Conservation (phyloP, 1,284 basidiomycete species). For the Fomitopsis betulina region DNA sequence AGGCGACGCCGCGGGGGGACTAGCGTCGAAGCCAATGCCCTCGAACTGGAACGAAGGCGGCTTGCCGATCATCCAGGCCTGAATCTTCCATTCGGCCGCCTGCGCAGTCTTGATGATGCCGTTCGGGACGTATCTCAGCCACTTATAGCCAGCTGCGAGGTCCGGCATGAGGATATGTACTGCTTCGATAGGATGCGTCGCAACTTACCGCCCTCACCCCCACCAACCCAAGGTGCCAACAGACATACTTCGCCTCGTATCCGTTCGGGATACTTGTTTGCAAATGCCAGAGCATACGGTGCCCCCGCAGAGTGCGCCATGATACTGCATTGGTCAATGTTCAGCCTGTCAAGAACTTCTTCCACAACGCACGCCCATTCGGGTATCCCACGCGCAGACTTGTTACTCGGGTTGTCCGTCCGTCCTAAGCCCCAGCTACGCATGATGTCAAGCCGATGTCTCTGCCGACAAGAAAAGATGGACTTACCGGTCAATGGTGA, state of each 20-base stretch:
- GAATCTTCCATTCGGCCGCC: constrained; percentile 95
- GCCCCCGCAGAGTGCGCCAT: constrained; percentile 97
- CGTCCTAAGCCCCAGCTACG: constrained; percentile 88
- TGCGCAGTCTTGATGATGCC: constrained; percentile 92
- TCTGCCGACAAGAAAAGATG: neutral
- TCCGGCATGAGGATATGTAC: neutral
- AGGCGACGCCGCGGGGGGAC: constrained; percentile 32
- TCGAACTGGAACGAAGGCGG: constrained; percentile 78
- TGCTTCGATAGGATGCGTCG: neutral
- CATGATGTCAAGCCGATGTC: neutral
- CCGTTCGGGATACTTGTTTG: constrained; percentile 68
- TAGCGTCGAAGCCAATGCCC: constrained; percentile 71
- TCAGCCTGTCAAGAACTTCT: constrained; percentile 81
- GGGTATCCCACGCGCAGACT: constrained; percentile 73
- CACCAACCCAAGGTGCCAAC: constrained; percentile 95
- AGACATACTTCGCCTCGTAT: constrained; percentile 85
- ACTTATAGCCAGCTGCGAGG: constrained; percentile 76
- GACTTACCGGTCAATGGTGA: constrained; percentile 87
- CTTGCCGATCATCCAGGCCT: constrained; percentile 95
- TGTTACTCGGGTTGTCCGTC: constrained; percentile 67
- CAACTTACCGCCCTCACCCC: constrained; percentile 76
- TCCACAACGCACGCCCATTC: constrained; percentile 91
- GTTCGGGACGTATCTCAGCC: constrained; percentile 95
- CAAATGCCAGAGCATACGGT: constrained; percentile 90
- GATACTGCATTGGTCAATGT: constrained; percentile 78